These are phyloP conservation scores for Cyclotella atomus DNA, from an alignment of 108 stramenopile genomes.

Conservation along the genomic window DNA sequence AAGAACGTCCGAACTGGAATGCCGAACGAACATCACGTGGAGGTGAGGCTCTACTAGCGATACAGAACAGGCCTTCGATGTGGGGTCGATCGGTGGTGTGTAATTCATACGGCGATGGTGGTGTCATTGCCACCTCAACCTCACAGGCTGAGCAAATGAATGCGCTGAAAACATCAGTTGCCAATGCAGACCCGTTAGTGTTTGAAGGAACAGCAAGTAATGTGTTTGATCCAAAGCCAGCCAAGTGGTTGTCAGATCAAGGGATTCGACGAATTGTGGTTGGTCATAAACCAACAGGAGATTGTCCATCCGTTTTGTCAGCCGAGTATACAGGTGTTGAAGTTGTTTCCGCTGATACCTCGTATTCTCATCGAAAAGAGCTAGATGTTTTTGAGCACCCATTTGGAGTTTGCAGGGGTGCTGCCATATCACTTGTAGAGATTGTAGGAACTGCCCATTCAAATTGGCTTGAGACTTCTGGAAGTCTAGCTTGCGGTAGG, in stretches of 20 bases:
- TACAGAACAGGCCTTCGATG: constrained; percentile 66
- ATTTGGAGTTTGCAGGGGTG: constrained; percentile 51
- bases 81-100: constrained; percentile 72
- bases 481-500: constrained; percentile 43
- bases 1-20: constrained; percentile 55
- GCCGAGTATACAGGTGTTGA: constrained; percentile 56
- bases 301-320: constrained; percentile 67
- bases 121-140: constrained; percentile 53
- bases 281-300: constrained; percentile 74
- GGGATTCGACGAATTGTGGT: constrained; percentile 67
- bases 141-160: constrained; percentile 42
- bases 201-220: constrained; percentile 67
- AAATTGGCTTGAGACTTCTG: constrained; percentile 47
- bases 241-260: constrained; percentile 53
- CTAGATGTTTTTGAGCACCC: constrained; percentile 8
- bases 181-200: constrained; percentile 44
- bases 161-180: constrained; percentile 26
- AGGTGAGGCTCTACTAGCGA: constrained; percentile 62
- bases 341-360: constrained; percentile 64
- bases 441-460: constrained; percentile 38
- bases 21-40: constrained; percentile 53
- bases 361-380: constrained; percentile 48
- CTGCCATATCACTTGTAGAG: constrained; percentile 51
- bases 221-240: constrained; percentile 54
- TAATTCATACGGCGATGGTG: constrained; percentile 65